Base-by-base conservation (phyloP, 805 yeast genomes). In the Kregervanrija fluxuum region DNA sequence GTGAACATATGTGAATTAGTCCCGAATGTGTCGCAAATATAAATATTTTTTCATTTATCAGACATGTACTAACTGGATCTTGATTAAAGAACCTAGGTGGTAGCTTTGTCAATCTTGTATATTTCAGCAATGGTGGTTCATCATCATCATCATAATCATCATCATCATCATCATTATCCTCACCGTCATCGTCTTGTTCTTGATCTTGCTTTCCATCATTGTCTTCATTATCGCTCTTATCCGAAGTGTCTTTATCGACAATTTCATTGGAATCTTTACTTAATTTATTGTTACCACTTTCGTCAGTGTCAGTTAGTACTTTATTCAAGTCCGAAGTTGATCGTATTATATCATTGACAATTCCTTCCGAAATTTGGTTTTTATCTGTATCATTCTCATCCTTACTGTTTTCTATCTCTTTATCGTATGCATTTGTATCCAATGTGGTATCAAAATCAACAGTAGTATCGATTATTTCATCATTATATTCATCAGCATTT, bases 1-100 rank as follows among this genome's bases (percentile, higher is more conserved):
- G 72, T 9, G 69, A 68, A 1, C 85, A 73, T 12, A 91, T 62
- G 52, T 86, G 89, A 1, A 91, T 62, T 2, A 85, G 64, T 0
- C 98, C 98, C 0, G 93, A 78, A 53, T 93, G 96, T 0, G 97
- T 87, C 1, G 95, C 98, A 67, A 88, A 85, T 10, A 85, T 78
- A 48, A 83, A 77, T 33, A 82, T 70, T 1, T 69, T 61, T 3
- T 81, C 84, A 44, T 74, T 73, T 45, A 85, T 75, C 13, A 70
- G 65, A 48, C 84, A 77, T 0, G 88, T 66, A 2, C 97, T 86
- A 0, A 93, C 75, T 0, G 95, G 83, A 57, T 93, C 97, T 39
- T 77, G 74, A 35, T 65, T 67, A 62, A 87, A 86, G 55, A 90
- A 80, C 12, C 79, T 73, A 1, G 78, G 61, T 0, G 96, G 95